Evolutionary conservation across 495 filamentous ascomycete species (phyloP), one percentile per base, ranked within the genome.

Genomic region (Trypethelium eluteriae): DNA sequence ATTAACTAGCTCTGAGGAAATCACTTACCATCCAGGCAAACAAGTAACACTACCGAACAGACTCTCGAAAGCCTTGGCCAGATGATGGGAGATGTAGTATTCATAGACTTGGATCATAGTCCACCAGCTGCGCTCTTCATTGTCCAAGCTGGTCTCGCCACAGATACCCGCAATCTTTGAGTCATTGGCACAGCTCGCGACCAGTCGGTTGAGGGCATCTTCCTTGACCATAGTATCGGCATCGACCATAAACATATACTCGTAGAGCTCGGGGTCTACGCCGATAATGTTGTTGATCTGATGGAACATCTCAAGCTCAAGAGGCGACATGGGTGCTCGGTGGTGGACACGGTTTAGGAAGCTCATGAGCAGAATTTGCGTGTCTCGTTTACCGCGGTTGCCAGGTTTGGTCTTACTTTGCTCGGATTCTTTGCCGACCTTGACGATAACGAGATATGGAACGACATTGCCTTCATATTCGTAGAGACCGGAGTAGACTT

Each of bases 91-190:
- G 74, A 97, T 97, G 76, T 89, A 97, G 80, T 97, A 97, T 77
- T 97, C 93, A 78, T 97, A 97, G 66, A 97, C 94, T 76, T 98
- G 94, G 74, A 98, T 98, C 94, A 98, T 98, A 10, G 95, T 98
- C 91, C 91, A 95, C 92, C 93, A 98, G 70, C 86, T 92, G 32
- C 87, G 80, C 70, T 96, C 89, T 77, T 96, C 93, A 70, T 98
- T 98, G 76, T 96, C 89, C 67, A 98, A 81, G 81, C 89, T 95
- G 3, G 94, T 98, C 75, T 98, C 94, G 70, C 94, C 94, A 78
- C 94, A 98, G 67, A 98, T 96, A 71, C 94, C 94, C 49, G 90
- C 92, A 79, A 98, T 95, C 76, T 93, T 96, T 64, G 92, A 88
- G 77, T 98, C 91, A 73, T 96, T 92, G 63, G 90, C 89, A 78